phyloP scores from a whole-genome alignment of 1,284 basidiomycete genomes.

The Apiotrichum sp. region DNA sequence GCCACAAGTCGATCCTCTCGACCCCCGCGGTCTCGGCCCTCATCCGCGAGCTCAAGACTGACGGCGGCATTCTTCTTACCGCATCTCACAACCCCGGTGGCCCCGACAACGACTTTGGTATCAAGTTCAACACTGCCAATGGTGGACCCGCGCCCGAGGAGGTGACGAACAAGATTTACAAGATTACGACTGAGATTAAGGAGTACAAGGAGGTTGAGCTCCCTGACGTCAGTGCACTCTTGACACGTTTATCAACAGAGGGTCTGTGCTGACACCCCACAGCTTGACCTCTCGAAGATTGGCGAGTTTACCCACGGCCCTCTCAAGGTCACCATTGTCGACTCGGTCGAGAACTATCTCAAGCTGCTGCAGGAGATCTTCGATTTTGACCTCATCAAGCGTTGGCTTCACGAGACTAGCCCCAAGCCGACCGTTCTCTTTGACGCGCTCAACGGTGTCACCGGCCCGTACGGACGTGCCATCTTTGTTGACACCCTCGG shows the following conservation, averaged over 20 bases:
- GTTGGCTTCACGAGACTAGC: conserved; percentile 63
- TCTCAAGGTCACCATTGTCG: conserved; percentile 81
- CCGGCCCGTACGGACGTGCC: conserved; percentile 88
- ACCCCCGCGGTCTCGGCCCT: conserved; percentile 95
- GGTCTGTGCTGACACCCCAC: conserved; percentile 5
- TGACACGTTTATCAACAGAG: not conserved
- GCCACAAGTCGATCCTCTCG: conserved; percentile 84
- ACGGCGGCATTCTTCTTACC: conserved; percentile 96
- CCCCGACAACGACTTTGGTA: conserved; percentile 95
- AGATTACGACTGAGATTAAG: conserved; percentile 78
- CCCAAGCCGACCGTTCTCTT: conserved; percentile 81
- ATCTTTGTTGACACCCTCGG: conserved; percentile 82
- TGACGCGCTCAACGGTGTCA: conserved; percentile 94
- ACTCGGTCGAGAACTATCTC: conserved; percentile 88
- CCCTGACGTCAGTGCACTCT: conserved; percentile 55
- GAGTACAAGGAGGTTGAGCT: conserved; percentile 81
- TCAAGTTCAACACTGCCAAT: conserved; percentile 98
- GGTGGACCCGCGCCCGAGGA: conserved; percentile 94
- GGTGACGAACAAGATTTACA: conserved; percentile 89
- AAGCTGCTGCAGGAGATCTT: conserved; percentile 81
- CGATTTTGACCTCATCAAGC: conserved; percentile 87
- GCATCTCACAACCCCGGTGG: conserved; percentile 98
- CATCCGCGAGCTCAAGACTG: conserved; percentile 91
- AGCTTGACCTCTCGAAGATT: conserved; percentile 80
- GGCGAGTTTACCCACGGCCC: conserved; percentile 76